Evolutionary conservation across 2,329 filamentous ascomycete species (phyloP).

Genomic region (Penicillium sp.): DNA sequence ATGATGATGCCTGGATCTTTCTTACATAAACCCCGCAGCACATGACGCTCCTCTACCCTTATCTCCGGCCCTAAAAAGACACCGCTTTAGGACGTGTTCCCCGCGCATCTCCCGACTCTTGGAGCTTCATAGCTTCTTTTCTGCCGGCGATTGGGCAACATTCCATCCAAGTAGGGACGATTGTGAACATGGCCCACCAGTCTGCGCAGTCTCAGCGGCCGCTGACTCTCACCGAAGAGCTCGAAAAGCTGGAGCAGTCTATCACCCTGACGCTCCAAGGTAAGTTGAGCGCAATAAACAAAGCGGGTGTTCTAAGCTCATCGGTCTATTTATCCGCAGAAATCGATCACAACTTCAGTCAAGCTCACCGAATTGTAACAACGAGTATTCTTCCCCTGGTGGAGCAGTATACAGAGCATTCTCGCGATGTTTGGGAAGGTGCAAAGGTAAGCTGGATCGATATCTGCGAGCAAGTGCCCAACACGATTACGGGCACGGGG

Average conservation of each 20-base stretch:
- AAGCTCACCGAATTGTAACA: slow-evolving; percentile 93
- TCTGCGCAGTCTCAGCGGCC: slow-evolving; percentile 55
- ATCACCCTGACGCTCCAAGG: slow-evolving; percentile 96
- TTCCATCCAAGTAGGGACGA: not conserved
- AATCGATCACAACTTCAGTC: slow-evolving; percentile 98
- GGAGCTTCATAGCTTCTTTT: slow-evolving; percentile 1
- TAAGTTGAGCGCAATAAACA: slow-evolving; percentile 41
- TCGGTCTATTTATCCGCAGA: slow-evolving; percentile 58
- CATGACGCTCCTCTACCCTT: slow-evolving; percentile 39
- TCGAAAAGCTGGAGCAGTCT: slow-evolving; percentile 93
- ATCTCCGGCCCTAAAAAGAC: slow-evolving; percentile 39
- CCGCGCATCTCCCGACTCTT: slow-evolving; percentile 27
- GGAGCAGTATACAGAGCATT: slow-evolving; percentile 93
- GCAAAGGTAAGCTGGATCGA: slow-evolving; percentile 69
- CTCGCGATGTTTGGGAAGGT: slow-evolving; percentile 91
- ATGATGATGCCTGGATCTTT: slow-evolving; percentile 25
- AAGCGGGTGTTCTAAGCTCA: slow-evolving; percentile 20
- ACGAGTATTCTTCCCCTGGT: slow-evolving; percentile 90
- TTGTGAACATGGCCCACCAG: slow-evolving; percentile 54
- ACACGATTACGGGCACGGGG: slow-evolving; percentile 9
- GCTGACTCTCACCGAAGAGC: slow-evolving; percentile 86
- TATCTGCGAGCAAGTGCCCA: not conserved
- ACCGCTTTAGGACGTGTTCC: slow-evolving; percentile 37
- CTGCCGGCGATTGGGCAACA: not conserved
- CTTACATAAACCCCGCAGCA: slow-evolving; percentile 35